A percentile compares a stretch with the other conserved stretches of the same genome.
phyloP scores from a whole-genome alignment of 2,329 filamentous ascomycete genomes.

The Alternaria sp. region DNA sequence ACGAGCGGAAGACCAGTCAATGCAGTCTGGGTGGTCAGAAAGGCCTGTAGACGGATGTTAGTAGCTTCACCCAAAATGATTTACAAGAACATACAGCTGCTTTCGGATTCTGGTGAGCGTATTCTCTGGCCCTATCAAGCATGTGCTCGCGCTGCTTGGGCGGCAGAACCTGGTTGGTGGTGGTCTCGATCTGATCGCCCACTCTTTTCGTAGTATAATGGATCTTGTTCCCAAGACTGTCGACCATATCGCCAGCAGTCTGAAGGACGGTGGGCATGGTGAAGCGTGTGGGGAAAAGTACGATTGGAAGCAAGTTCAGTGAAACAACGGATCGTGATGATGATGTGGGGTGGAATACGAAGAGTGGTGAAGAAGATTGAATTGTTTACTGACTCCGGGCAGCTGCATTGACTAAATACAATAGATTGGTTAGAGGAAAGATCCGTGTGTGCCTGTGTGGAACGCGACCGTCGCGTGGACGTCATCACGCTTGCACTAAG shows the following conservation, averaged over 20 bases:
- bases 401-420: constrained; percentile 6
- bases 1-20: constrained; percentile 72
- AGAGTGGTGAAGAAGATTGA: background rate
- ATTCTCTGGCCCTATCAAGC: constrained; percentile 62
- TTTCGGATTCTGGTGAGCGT: constrained; percentile 71
- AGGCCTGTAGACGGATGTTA: constrained; percentile 62
- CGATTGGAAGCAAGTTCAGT: background rate
- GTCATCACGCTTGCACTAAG: constrained; percentile 20
- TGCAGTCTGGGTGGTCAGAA: constrained; percentile 70
- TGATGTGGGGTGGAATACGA: background rate
- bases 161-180: constrained; percentile 64
- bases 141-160: constrained; percentile 68
- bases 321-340: constrained; percentile 5
- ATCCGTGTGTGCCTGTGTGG: constrained; percentile 8
- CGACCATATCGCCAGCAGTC: constrained; percentile 41
- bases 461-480: constrained; percentile 29
- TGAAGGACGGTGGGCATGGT: constrained; percentile 33
- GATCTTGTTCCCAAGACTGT: constrained; percentile 28
- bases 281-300: background rate
- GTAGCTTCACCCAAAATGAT: background rate
- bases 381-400: constrained; percentile 3
- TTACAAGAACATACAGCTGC: constrained; percentile 65
- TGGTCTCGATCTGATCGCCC: constrained; percentile 39
- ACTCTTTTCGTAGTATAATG: constrained; percentile 26
- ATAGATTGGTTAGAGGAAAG: constrained; percentile 1